Base-by-base conservation (phyloP, 495 filamentous ascomycete genomes). In the Halenospora varia region DNA sequence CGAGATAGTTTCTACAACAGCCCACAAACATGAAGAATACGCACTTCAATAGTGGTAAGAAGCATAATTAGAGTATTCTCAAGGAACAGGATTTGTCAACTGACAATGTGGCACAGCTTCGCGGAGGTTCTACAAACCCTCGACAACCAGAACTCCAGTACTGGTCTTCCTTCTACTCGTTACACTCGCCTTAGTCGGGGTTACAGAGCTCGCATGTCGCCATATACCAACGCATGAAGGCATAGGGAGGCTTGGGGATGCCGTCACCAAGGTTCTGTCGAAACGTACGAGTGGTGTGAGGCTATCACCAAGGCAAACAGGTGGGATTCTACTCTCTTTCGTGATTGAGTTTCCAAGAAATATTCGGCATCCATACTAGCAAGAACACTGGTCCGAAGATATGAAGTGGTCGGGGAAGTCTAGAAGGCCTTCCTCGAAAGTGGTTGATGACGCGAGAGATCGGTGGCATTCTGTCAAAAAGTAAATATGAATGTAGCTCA, bases 131-230 rank as follows among this genome's bases (percentile, higher is more conserved):
- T 52, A 58, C 48, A 58, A 58, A 39, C 56, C 56, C 3, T 48
- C 45, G 46, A 26, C 56, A 11, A 58, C 56, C 20, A 51, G 56
- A 52, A 26, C 39, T n/a, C 56, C 56, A 8, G 39, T 52, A 29
- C 40, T 58, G 6, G 13, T 46, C 2, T 41, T 58, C 20, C 24
- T 58, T 10, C 39, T 58, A 19, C 1, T 23, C 10, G 1, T 52
- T 8, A 58, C 56, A 2, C 56, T 58, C 10, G 1, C 52, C 23
- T 49, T 58, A n/a, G 46, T 58, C 23, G 56, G 17, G 1, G 3
- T 58, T 10, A 46, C 39, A 13, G 56, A 58, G 24, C 20, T 52
- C n/a, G 56, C 35, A 8, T n/a, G 11, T 24, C 56, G 35, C 10
- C 10, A 19, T 46, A 52, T 58, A 3, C 56, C 56, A 52, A n/a